Conservation (phyloP, 345 rosid genomes). For the Hypericum perforatum region DNA sequence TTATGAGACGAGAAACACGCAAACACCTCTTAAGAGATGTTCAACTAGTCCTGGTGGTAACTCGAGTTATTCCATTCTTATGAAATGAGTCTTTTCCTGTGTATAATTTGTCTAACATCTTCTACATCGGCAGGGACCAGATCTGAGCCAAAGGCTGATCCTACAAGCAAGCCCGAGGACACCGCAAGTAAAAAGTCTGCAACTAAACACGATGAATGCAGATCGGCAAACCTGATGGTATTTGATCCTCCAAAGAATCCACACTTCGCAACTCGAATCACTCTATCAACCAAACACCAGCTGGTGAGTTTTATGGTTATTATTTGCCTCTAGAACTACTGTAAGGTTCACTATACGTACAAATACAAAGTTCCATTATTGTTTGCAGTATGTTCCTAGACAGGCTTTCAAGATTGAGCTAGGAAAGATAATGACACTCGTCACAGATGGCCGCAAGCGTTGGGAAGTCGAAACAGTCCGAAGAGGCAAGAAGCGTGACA, state of each 20-base stretch:
- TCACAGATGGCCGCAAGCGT: constrained; percentile 1
- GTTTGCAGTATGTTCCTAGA: constrained; percentile 11
- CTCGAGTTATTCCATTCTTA: neutral
- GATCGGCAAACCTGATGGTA: neutral
- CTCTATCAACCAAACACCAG: neutral
- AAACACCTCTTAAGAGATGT: neutral
- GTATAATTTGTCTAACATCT: neutral
- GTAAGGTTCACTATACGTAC: too few species aligned
- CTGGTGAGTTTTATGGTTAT: constrained; percentile 5
- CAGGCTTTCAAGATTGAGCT: constrained; percentile 17
- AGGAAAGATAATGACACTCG: constrained; percentile 25
- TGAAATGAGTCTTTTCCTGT: neutral
- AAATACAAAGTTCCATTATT: neutral
- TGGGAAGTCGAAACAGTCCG: too few species aligned
- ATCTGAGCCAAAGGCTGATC: constrained; percentile 4
- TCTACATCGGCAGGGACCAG: neutral
- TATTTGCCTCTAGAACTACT: neutral
- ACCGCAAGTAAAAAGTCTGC: neutral
- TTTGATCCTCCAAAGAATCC: constrained; percentile 5
- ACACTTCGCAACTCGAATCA: neutral
- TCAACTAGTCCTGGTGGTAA: neutral
- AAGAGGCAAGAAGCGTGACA: too few species aligned
- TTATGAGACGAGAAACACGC: neutral
- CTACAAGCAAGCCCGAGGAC: neutral
- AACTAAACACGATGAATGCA: neutral